phyloP scores from a whole-genome alignment of 2,329 filamentous ascomycete genomes.

The Neonectria coccinea region DNA sequence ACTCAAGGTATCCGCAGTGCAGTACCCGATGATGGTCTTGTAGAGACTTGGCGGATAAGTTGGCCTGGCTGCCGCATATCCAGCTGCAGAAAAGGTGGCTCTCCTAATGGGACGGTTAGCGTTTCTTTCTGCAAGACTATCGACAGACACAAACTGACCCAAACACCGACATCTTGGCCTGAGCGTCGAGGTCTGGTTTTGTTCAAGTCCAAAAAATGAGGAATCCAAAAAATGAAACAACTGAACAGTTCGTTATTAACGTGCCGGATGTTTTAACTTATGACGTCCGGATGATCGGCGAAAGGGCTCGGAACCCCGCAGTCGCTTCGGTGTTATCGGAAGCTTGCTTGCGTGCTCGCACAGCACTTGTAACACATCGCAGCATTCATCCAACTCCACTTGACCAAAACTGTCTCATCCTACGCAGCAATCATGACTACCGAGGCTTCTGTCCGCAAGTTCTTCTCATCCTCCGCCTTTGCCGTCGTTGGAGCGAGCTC shows the following conservation, averaged over 20 bases:
- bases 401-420: not conserved
- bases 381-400: not conserved
- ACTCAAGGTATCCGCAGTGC: conserved; percentile 52
- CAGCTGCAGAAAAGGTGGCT: conserved; percentile 65
- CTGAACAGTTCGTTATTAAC: conserved; percentile 6
- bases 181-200: too few species aligned
- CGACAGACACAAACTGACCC: conserved; percentile 32
- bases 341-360: conserved; percentile 5
- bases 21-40: conserved; percentile 65
- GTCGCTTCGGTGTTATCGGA: conserved; percentile 30
- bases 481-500: conserved; percentile 92
- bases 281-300: conserved; percentile 24
- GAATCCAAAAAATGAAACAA: not conserved
- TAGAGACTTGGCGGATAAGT: conserved; percentile 68
- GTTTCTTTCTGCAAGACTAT: conserved; percentile 4
- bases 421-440: conserved; percentile 64
- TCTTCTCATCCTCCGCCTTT: conserved; percentile 84
- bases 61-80: conserved; percentile 71
- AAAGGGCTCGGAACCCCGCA: conserved; percentile 41
- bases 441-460: conserved; percentile 78
- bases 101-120: conserved; percentile 54
- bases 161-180: conserved; percentile 41
- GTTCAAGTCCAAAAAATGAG: not conserved
- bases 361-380: conserved; percentile 25
- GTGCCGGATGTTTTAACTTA: not conserved